phyloP scores from a whole-genome alignment of 2,329 filamentous ascomycete species.

The Pseudogymnoascus sp. region DNA sequence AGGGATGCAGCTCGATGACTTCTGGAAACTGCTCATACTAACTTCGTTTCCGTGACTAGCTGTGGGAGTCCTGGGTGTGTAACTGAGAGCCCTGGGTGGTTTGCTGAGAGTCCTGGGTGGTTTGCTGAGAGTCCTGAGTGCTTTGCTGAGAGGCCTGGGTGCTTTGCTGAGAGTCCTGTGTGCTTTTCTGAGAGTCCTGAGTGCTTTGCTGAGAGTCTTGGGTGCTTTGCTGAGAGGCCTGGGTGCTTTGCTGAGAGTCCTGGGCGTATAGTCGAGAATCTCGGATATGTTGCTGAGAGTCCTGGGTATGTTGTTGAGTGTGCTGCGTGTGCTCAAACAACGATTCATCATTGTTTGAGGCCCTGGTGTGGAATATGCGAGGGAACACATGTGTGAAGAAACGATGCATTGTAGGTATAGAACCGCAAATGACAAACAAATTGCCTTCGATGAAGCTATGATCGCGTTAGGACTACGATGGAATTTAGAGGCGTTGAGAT shows the following conservation, averaged over 20 bases:
- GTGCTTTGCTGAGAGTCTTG: too few relatives aligned
- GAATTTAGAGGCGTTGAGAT: not conserved
- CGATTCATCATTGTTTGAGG: not conserved
- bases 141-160: too few relatives aligned
- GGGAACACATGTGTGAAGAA: constrained; percentile 35
- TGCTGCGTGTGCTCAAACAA: not conserved
- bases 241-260: too few relatives aligned
- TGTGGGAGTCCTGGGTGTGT: not conserved
- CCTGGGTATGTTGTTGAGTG: too few relatives aligned
- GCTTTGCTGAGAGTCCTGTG: too few relatives aligned
- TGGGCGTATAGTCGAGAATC: too few relatives aligned
- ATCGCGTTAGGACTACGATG: not conserved
- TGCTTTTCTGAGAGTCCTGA: too few relatives aligned
- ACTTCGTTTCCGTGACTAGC: not conserved
- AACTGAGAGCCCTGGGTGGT: not conserved
- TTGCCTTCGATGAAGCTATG: constrained; percentile 34
- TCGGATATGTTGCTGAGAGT: too few relatives aligned
- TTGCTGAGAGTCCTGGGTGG: too few relatives aligned
- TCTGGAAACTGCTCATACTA: not conserved
- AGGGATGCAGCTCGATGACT: not conserved
- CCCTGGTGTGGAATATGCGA: constrained; percentile 21
- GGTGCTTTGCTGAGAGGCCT: too few relatives aligned
- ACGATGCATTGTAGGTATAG: constrained; percentile 34
- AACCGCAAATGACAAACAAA: constrained; percentile 36
- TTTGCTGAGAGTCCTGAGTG: too few relatives aligned